Conservation (phyloP, 306 rosid genomes). For the Senna tora region DNA sequence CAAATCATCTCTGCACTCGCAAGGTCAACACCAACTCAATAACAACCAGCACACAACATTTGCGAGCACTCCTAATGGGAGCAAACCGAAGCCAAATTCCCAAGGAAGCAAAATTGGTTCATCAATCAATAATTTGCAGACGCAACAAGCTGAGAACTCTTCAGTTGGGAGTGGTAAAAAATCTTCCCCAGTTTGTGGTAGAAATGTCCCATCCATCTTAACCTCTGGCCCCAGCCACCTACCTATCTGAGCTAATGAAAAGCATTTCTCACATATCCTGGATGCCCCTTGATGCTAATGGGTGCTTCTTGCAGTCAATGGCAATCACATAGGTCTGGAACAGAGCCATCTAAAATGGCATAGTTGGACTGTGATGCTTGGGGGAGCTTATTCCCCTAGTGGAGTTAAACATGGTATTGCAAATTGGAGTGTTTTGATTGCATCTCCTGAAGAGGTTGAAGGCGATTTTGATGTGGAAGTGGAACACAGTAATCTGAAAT, state of each 20-base stretch:
- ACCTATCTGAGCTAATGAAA: constrained; percentile 34
- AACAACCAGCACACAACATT: constrained; percentile 32
- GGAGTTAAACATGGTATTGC: neutral
- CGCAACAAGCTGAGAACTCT: constrained; percentile 44
- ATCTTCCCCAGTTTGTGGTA: constrained; percentile 50
- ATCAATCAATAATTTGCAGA: constrained; percentile 37
- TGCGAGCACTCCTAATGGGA: constrained; percentile 36
- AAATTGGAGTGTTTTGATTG: neutral
- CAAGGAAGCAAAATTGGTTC: constrained; percentile 37
- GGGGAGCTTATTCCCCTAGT: neutral
- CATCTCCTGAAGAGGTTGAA: constrained; percentile 4
- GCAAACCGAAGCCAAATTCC: constrained; percentile 36
- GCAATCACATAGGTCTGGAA: neutral
- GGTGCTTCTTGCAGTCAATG: neutral
- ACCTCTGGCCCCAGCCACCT: constrained; percentile 49
- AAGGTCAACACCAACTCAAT: constrained; percentile 38
- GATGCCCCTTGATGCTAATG: neutral
- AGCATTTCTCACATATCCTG: neutral
- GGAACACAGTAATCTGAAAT: neutral
- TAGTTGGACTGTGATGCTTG: neutral
- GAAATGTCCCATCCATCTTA: constrained; percentile 55
- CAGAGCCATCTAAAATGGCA: neutral
- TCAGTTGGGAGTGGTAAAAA: constrained; percentile 39
- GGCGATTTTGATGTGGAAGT: neutral
- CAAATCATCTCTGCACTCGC: constrained; percentile 37